A percentile compares a stretch with the other conserved stretches of the same genome.
Conservation (phyloP, 2,329 filamentous ascomycete genomes). For the Diaporthe vexans region DNA sequence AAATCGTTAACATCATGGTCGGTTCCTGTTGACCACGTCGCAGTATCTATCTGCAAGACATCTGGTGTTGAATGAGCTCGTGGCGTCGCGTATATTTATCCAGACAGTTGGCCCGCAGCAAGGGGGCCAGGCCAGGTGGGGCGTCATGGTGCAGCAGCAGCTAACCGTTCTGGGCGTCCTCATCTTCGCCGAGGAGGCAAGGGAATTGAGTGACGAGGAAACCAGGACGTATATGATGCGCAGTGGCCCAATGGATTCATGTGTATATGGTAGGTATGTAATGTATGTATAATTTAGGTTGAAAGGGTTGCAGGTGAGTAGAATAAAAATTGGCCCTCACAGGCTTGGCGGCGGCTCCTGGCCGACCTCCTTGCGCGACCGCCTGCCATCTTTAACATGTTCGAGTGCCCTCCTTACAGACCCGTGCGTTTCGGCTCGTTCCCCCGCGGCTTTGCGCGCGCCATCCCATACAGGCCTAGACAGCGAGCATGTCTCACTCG, state of each 20-base stretch:
- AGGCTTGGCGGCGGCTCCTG: constrained; percentile 4
- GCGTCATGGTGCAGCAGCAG: background rate
- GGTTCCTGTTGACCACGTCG: no score
- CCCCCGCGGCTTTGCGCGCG: background rate
- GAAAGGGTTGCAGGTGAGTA: background rate
- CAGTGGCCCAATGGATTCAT: background rate
- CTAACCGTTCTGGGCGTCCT: background rate
- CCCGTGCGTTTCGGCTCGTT: constrained; percentile 3
- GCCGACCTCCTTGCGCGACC: background rate
- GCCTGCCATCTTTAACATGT: constrained; percentile 21
- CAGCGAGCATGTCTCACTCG: constrained; percentile 14
- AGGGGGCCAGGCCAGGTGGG: background rate
- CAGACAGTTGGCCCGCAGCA: constrained; percentile 2
- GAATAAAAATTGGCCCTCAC: background rate
- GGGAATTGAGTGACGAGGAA: background rate
- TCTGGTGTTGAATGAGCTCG: background rate
- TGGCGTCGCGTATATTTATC: background rate
- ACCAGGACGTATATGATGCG: background rate
- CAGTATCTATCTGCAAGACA: background rate
- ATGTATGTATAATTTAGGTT: background rate
- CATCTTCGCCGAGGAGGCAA: background rate
- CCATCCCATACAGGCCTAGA: background rate
- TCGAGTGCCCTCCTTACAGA: constrained; percentile 5
- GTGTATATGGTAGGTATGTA: background rate
- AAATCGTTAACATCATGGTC: background rate